These are phyloP conservation scores for Fusarium odoratissimum DNA, from an alignment of 2,329 filamentous ascomycete species.

Conservation along the genomic window DNA sequence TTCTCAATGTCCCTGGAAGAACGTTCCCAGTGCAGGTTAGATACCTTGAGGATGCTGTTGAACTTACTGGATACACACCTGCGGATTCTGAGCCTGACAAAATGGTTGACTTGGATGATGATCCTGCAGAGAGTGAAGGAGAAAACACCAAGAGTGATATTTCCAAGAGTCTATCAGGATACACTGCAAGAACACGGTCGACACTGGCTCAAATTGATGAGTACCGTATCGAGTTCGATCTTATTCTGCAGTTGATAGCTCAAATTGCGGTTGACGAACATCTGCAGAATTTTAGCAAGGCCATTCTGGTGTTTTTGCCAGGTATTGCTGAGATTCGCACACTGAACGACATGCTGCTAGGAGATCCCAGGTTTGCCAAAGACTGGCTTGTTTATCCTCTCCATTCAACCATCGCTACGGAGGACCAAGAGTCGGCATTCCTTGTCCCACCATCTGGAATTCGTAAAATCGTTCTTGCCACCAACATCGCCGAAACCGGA, in stretches of 20 bases:
- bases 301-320: slow-evolving; percentile 93
- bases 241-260: slow-evolving; percentile 83
- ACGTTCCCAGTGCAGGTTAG: slow-evolving; percentile 92
- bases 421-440: slow-evolving; percentile 96
- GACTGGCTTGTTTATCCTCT: slow-evolving; percentile 90
- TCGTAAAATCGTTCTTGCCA: slow-evolving; percentile 94
- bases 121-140: slow-evolving; percentile 62
- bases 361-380: slow-evolving; percentile 78
- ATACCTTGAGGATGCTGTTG: slow-evolving; percentile 92
- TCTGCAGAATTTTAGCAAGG: slow-evolving; percentile 81
- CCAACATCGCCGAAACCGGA: slow-evolving; percentile 98
- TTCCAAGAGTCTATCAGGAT: slow-evolving; percentile 74
- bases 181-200: slow-evolving; percentile 80
- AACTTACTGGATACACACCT: slow-evolving; percentile 80
- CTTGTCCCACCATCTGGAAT: slow-evolving; percentile 82
- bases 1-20: slow-evolving; percentile 90
- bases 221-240: slow-evolving; percentile 88
- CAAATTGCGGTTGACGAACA: slow-evolving; percentile 77
- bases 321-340: slow-evolving; percentile 93
- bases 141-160: slow-evolving; percentile 67
- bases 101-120: slow-evolving; percentile 73
- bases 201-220: slow-evolving; percentile 85
- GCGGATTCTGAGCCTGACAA: slow-evolving; percentile 60
- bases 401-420: slow-evolving; percentile 94
- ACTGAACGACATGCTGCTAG: slow-evolving; percentile 85